These are phyloP conservation scores for Camillea tinctor DNA, from an alignment of 2,329 filamentous ascomycete genomes.

Conservation along the genomic window DNA sequence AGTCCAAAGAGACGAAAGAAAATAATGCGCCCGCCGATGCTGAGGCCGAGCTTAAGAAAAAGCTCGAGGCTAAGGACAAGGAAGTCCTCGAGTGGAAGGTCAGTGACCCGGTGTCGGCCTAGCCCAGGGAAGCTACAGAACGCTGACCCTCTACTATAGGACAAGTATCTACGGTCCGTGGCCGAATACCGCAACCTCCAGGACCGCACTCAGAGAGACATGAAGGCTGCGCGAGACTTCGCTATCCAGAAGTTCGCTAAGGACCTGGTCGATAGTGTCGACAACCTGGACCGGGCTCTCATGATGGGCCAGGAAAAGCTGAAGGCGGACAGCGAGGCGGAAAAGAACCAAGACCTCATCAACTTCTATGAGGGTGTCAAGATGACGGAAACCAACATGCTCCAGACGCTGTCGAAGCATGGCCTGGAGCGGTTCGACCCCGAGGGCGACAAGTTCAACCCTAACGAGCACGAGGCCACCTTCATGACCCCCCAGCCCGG, in stretches of 20 bases:
- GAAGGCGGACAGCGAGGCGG: conserved; percentile 36
- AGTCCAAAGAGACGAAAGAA: conserved; percentile 21
- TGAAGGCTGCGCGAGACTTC: conserved; percentile 84
- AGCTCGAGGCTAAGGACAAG: conserved; percentile 70
- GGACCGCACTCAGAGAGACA: conserved; percentile 87
- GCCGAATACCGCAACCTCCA: conserved; percentile 98
- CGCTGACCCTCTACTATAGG: conserved; percentile 50
- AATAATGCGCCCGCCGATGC: conserved; percentile 41
- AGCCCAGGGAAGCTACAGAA: background rate
- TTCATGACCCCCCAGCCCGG: conserved; percentile 87
- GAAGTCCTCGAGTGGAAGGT: conserved; percentile 86
- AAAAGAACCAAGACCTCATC: conserved; percentile 62
- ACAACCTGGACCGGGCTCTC: conserved; percentile 95
- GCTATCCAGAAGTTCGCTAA: conserved; percentile 94
- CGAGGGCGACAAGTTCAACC: conserved; percentile 83
- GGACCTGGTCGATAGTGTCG: conserved; percentile 91
- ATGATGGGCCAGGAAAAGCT: conserved; percentile 76
- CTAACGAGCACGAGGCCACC: conserved; percentile 93
- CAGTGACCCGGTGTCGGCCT: conserved; percentile 25
- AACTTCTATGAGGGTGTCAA: conserved; percentile 85
- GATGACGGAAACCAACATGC: conserved; percentile 90
- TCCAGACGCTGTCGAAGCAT: conserved; percentile 88
- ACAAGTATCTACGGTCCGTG: conserved; percentile 89
- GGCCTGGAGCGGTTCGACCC: conserved; percentile 89
- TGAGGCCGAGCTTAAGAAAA: conserved; percentile 56